Percentiles rank a stretch among this genome's conserved stretches.
Conservation (phyloP, 1,284 basidiomycete genomes). For the Heterobasidion irregulare region DNA sequence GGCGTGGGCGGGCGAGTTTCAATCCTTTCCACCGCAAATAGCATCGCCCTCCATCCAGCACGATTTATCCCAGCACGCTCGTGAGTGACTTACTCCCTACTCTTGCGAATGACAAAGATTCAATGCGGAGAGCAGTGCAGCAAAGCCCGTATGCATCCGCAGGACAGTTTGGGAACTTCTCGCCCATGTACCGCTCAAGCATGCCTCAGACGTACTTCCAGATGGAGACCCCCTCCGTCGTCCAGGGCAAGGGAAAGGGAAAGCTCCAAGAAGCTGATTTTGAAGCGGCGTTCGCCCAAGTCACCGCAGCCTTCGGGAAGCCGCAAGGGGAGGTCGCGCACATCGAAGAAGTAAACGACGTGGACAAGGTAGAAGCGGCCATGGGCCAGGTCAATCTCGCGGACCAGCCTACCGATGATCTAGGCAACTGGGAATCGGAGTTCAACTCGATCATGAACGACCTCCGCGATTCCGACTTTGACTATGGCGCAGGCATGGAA, state of each 20-base stretch:
- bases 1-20: conserved; percentile 24
- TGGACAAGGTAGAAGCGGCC: conserved; percentile 1
- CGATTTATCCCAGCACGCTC: not conserved
- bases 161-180: not conserved
- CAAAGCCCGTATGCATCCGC: not conserved
- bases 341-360: conserved; percentile 30
- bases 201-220: conserved; percentile 20
- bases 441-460: conserved; percentile 74
- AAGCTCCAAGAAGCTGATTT: conserved; percentile 72
- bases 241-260: conserved; percentile 54
- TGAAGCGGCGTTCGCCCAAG: conserved; percentile 57
- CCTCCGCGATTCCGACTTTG: conserved; percentile 56
- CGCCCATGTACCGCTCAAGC: conserved; percentile 19
- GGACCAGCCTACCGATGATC: conserved; percentile 46
- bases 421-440: conserved; percentile 85
- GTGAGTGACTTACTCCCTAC: not conserved
- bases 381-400: no score
- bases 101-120: not conserved
- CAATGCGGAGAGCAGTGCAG: not conserved
- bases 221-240: conserved; percentile 5
- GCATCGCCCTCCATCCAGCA: not conserved
- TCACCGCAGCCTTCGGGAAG: conserved; percentile 37
- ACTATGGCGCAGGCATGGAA: conserved; percentile 54
- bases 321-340: conserved; percentile 31
- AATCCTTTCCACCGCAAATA: not conserved